Evolutionary conservation across 371 early-diverging fungal species (phyloP).

Genomic region (Mucor ambiguus): DNA sequence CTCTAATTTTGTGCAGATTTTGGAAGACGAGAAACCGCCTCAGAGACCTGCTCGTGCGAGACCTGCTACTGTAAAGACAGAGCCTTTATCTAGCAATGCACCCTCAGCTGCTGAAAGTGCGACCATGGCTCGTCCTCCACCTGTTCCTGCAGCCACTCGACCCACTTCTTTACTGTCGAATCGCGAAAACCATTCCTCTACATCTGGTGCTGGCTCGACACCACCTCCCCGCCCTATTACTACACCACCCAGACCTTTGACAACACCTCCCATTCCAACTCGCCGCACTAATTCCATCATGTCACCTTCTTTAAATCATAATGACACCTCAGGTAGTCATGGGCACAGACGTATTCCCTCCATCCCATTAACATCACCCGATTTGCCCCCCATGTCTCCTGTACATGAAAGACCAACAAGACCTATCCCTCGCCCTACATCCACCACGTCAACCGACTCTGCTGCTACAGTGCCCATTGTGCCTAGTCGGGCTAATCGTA

Average conservation of each 20-base stretch:
- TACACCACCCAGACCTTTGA: slow-evolving; percentile 37
- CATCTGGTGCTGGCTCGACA: not conserved
- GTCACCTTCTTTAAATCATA: slow-evolving; percentile 4
- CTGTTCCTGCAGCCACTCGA: slow-evolving; percentile 50
- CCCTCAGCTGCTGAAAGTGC: not conserved
- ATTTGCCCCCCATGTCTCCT: slow-evolving; percentile 44
- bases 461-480: not conserved
- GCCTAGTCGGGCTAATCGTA: slow-evolving; percentile 5
- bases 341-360: slow-evolving; percentile 33
- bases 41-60: slow-evolving; percentile 37
- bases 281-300: slow-evolving; percentile 26
- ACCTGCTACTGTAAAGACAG: slow-evolving; percentile 49
- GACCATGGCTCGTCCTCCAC: slow-evolving; percentile 35
- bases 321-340: not conserved
- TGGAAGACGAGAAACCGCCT: slow-evolving; percentile 46
- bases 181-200: slow-evolving; percentile 9
- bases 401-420: slow-evolving; percentile 34
- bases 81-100: not conserved
- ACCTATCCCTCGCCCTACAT: slow-evolving; percentile 35
- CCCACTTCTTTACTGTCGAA: slow-evolving; percentile 41
- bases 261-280: slow-evolving; percentile 34
- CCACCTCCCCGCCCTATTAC: slow-evolving; percentile 22
- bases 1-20: slow-evolving; percentile 58
- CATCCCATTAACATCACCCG: slow-evolving; percentile 44
- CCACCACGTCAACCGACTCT: slow-evolving; percentile 16